These are phyloP conservation scores for Entrophospora sp. DNA, from an alignment of 192 early-diverging fungal species.

Conservation along the genomic window DNA sequence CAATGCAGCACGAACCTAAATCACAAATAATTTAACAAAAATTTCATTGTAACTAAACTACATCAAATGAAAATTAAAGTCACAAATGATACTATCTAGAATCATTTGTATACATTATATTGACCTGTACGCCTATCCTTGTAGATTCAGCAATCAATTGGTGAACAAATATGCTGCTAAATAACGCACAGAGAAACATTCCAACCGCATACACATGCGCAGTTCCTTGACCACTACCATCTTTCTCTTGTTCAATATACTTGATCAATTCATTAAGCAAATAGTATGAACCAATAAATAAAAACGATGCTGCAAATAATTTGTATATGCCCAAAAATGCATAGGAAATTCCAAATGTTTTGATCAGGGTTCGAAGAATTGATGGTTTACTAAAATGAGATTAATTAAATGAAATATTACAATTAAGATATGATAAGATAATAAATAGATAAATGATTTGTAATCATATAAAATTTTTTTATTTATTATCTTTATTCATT, in stretches of 20 bases:
- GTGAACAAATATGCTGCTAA: conserved; percentile 31
- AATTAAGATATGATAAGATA: not conserved
- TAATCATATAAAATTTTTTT: not conserved
- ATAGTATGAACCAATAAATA: conserved; percentile 48
- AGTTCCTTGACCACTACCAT: conserved; percentile 4
- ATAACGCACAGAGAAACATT: conserved; percentile 40
- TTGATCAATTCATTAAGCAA: conserved; percentile 40
- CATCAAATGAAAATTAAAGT: no score
- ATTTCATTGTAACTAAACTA: conserved; percentile 30
- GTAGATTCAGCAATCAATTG: conserved; percentile 37
- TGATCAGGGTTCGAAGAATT: conserved; percentile 46
- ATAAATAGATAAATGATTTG: not conserved
- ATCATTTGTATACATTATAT: conserved; percentile 22
- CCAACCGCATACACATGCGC: conserved; percentile 50
- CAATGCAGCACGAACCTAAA: conserved; percentile 57
- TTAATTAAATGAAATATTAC: not conserved
- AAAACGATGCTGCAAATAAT: conserved; percentile 51
- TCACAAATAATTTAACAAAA: not conserved
- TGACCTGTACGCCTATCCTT: conserved; percentile 37
- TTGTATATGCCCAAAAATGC: conserved; percentile 52
- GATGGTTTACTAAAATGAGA: conserved; percentile 36
- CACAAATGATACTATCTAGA: no score
- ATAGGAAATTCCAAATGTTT: conserved; percentile 48
- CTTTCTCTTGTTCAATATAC: conserved; percentile 20
- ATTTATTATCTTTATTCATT: not conserved